phyloP scores from a whole-genome alignment of 2,329 filamentous ascomycete species.

The Aphanocladium album region DNA sequence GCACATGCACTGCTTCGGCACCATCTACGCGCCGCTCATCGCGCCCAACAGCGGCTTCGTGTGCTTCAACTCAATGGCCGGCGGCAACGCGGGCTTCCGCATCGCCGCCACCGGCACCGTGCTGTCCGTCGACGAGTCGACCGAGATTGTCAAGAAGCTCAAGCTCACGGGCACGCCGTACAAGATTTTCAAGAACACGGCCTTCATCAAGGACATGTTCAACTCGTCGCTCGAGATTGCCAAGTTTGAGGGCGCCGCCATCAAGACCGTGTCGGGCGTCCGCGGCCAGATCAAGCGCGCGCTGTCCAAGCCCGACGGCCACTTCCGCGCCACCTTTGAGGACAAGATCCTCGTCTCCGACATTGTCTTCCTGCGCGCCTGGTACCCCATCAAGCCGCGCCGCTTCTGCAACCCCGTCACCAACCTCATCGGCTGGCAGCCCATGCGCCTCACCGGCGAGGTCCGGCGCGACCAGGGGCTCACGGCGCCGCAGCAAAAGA shows the following conservation, averaged over 20 bases:
- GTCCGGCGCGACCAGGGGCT: constrained; percentile 74
- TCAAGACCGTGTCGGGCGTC: constrained; percentile 93
- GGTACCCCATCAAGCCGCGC: constrained; percentile 93
- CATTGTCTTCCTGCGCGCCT: constrained; percentile 91
- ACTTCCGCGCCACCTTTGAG: constrained; percentile 96
- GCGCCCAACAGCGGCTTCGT: constrained; percentile 95
- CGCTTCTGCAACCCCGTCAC: constrained; percentile 96
- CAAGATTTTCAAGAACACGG: constrained; percentile 99
- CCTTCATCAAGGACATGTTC: constrained; percentile 99
- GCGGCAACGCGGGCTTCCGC: constrained; percentile 82
- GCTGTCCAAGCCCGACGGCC: constrained; percentile 85
- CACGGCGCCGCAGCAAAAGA: constrained; percentile 71
- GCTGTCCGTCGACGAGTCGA: constrained; percentile 87
- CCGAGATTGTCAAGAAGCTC: constrained; percentile 98
- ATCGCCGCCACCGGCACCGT: constrained; percentile 93
- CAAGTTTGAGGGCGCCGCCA: constrained; percentile 94
- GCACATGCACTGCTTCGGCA: constrained; percentile 98
- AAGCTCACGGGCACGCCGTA: constrained; percentile 90
- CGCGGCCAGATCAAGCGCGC: constrained; percentile 97
- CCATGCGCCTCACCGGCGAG: constrained; percentile 91
- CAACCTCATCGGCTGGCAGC: constrained; percentile 86
- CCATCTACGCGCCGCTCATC: constrained; percentile 90
- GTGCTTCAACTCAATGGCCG: constrained; percentile 83
- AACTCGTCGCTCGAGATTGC: constrained; percentile 86
- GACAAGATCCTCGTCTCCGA: constrained; percentile 97